phyloP scores from a whole-genome alignment of 2,329 filamentous ascomycete species.

The Cladophialophora chaetospira region DNA sequence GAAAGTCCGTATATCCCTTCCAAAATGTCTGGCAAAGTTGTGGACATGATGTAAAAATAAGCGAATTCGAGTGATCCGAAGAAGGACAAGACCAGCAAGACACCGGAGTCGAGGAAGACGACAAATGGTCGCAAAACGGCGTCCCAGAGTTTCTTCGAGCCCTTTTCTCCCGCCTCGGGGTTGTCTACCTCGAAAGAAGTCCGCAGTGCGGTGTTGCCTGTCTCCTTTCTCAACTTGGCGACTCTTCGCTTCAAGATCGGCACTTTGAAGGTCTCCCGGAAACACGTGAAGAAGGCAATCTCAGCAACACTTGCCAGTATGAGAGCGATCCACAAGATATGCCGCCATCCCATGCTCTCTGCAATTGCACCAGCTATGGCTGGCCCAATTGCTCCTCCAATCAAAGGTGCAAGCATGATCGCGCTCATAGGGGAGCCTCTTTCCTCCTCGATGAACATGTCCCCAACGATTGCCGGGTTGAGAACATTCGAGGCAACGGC shows the following conservation, averaged over 20 bases:
- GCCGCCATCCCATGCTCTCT: slow-evolving; percentile 31
- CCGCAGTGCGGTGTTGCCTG: slow-evolving; percentile 31
- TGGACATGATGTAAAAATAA: slow-evolving; percentile 49
- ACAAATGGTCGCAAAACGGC: slow-evolving; percentile 58
- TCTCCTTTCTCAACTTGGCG: slow-evolving; percentile 35
- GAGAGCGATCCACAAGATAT: slow-evolving; percentile 31
- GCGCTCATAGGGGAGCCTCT: slow-evolving; percentile 61
- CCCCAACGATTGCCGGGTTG: slow-evolving; percentile 64
- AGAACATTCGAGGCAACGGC: slow-evolving; percentile 57
- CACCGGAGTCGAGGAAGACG: slow-evolving; percentile 59
- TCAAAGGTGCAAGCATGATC: slow-evolving; percentile 61
- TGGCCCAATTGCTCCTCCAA: slow-evolving; percentile 32
- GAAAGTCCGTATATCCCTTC: slow-evolving; percentile 36
- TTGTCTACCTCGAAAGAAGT: slow-evolving; percentile 24
- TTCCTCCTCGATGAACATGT: slow-evolving; percentile 61
- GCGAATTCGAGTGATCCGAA: slow-evolving; percentile 52
- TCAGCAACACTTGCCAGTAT: slow-evolving; percentile 25
- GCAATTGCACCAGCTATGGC: slow-evolving; percentile 33
- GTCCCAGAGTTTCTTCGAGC: slow-evolving; percentile 38
- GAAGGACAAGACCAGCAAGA: slow-evolving; percentile 52
- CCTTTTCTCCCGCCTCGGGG: slow-evolving; percentile 7
- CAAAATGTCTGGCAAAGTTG: slow-evolving; percentile 40
- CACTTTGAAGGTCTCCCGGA: slow-evolving; percentile 39
- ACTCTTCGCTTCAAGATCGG: slow-evolving; percentile 37
- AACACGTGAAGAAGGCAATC: slow-evolving; percentile 34